A percentile compares a stretch with the other conserved stretches of the same genome.
These are phyloP conservation scores for Mycena venus DNA, from an alignment of 768 basidiomycete species.

Conservation along the genomic window DNA sequence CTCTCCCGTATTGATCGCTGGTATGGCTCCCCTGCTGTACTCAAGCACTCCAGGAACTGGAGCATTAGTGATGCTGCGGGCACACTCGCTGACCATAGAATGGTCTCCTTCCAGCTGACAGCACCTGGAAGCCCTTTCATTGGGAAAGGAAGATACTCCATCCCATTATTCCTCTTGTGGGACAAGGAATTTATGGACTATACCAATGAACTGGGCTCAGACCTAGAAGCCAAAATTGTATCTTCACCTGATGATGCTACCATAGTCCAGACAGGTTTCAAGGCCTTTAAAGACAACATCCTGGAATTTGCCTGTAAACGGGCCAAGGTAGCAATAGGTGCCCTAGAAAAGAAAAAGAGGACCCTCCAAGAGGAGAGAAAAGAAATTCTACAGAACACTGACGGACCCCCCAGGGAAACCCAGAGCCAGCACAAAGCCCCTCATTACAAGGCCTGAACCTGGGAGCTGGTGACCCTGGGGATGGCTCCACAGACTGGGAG, in stretches of 20 bases:
- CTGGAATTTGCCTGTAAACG: not conserved
- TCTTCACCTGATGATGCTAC: not conserved
- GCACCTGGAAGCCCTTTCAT: conserved; percentile 22
- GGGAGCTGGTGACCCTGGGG: too few species aligned
- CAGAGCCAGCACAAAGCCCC: not conserved
- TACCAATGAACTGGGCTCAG: not conserved
- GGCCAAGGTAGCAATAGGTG: not conserved
- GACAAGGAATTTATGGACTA: conserved; percentile 2
- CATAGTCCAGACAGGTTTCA: not conserved
- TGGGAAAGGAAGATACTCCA: conserved; percentile 27
- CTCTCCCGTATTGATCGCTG: conserved; percentile 28
- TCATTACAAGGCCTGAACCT: not conserved
- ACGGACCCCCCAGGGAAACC: not conserved
- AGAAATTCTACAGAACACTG: not conserved
- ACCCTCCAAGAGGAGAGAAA: not conserved
- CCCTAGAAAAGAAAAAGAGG: not conserved
- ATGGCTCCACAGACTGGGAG: too few species aligned
- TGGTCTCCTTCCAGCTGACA: conserved; percentile 22
- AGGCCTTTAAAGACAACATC: not conserved
- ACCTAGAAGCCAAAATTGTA: not conserved
- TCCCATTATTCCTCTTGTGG: conserved; percentile 1
- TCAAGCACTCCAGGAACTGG: conserved; percentile 17
- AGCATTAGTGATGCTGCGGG: not conserved
- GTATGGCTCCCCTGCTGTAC: not conserved
- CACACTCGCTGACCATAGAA: conserved; percentile 21